These are phyloP conservation scores for Pneumocystis sp. DNA, from an alignment of 1,139 yeast genomes.

Conservation along the genomic window DNA sequence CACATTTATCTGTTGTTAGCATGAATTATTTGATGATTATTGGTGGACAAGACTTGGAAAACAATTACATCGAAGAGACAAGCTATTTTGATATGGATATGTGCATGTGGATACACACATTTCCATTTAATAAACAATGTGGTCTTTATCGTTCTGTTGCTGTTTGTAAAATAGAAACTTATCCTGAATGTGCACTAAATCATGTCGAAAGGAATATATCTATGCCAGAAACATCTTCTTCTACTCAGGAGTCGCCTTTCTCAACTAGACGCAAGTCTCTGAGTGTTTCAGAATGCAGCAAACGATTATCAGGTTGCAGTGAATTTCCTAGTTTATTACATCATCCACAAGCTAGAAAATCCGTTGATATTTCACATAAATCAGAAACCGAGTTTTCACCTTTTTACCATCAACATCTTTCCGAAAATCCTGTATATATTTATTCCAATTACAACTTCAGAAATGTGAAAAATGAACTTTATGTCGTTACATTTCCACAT, in stretches of 20 bases:
- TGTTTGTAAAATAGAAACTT: background rate
- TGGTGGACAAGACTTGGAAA: constrained; percentile 16
- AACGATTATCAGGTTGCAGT: background rate
- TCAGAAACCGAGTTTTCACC: background rate
- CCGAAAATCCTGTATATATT: constrained; percentile 8
- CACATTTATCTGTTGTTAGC: constrained; percentile 14
- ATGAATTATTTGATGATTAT: constrained; percentile 12
- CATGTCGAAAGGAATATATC: background rate
- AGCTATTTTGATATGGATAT: constrained; percentile 11
- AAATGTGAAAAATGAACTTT: constrained; percentile 6
- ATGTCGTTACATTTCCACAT: background rate
- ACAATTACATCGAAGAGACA: constrained; percentile 13
- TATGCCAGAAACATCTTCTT: background rate
- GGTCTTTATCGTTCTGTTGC: constrained; percentile 15
- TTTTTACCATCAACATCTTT: background rate
- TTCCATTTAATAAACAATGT: constrained; percentile 9
- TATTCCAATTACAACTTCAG: constrained; percentile 14
- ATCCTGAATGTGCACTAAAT: background rate
- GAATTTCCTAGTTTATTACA: background rate
- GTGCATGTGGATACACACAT: constrained; percentile 10
- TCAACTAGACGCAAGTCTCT: background rate
- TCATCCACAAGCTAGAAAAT: background rate
- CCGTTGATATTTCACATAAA: background rate
- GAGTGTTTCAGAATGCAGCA: background rate
- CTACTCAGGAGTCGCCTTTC: background rate